phyloP scores from a whole-genome alignment of 2,329 filamentous ascomycete genomes.

The Bretziella fagacearum region DNA sequence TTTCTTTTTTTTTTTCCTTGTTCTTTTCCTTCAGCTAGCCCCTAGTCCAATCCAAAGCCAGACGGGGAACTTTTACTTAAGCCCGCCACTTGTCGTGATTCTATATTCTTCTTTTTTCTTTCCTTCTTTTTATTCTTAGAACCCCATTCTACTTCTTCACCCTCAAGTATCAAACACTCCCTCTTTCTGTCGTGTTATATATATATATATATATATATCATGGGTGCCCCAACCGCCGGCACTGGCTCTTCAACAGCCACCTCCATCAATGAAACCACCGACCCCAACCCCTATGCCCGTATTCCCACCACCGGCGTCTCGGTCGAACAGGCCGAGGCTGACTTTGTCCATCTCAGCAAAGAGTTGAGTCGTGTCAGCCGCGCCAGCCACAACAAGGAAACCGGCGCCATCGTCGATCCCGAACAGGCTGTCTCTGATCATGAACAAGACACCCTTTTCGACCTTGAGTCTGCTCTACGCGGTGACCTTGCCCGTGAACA shows the following conservation, averaged over 20 bases:
- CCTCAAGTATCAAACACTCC: too few relatives aligned
- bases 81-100: too few relatives aligned
- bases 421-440: slow-evolving; percentile 35
- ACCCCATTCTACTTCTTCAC: too few relatives aligned
- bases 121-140: too few relatives aligned
- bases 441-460: slow-evolving; percentile 39
- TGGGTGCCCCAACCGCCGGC: slow-evolving; percentile 11
- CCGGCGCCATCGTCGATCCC: slow-evolving; percentile 28
- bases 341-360: slow-evolving; percentile 51
- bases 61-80: too few relatives aligned
- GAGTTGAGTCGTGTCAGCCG: slow-evolving; percentile 42
- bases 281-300: slow-evolving; percentile 7
- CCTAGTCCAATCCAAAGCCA: too few relatives aligned
- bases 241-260: slow-evolving; percentile 13
- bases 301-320: slow-evolving; percentile 33
- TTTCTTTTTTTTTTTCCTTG: too few relatives aligned
- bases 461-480: slow-evolving; percentile 57
- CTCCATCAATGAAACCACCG: slow-evolving; percentile 9
- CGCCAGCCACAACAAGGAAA: slow-evolving; percentile 26
- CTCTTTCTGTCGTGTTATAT: not conserved
- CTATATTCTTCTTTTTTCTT: too few relatives aligned
- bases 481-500: slow-evolving; percentile 55
- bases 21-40: too few relatives aligned
- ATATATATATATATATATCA: not conserved
- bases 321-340: slow-evolving; percentile 48